Percentiles rank a stretch among this genome's conserved stretches.
Conservation (phyloP, 805 yeast genomes). For the Alloascoidea hylecoeti region DNA sequence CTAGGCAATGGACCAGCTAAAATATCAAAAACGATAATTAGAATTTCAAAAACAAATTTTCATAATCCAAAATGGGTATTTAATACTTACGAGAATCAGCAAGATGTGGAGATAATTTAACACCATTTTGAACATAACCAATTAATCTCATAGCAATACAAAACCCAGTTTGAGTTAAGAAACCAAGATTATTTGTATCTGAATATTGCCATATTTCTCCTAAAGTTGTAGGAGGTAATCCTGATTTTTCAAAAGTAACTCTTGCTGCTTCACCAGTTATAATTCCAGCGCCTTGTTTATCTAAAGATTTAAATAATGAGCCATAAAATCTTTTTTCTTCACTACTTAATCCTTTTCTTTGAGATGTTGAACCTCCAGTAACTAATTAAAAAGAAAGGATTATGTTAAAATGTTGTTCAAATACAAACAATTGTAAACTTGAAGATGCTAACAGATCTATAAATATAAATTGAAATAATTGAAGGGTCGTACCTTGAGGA, state of each 20-base stretch:
- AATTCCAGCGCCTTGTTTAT: slow-evolving; percentile 63
- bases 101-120: slow-evolving; percentile 36
- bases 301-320: slow-evolving; percentile 67
- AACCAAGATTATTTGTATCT: slow-evolving; percentile 83
- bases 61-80: not conserved
- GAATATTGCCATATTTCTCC: slow-evolving; percentile 93
- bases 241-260: slow-evolving; percentile 72
- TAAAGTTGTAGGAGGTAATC: slow-evolving; percentile 59
- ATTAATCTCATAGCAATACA: slow-evolving; percentile 78
- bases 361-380: not conserved
- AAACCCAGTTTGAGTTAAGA: slow-evolving; percentile 67
- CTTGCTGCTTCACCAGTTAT: slow-evolving; percentile 85
- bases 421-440: no score
- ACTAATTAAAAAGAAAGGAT: not conserved
- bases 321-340: slow-evolving; percentile 70
- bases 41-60: not conserved
- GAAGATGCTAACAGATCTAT: no score
- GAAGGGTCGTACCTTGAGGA: not conserved
- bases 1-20: slow-evolving; percentile 51
- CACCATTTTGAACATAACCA: slow-evolving; percentile 74
- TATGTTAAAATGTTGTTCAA: no score
- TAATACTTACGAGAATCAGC: slow-evolving; percentile 21
- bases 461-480: not conserved
- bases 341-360: slow-evolving; percentile 29
- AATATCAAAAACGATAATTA: not conserved